Conservation (phyloP, 176 grass and related monocot species). For the Eragrostis nindensis region DNA sequence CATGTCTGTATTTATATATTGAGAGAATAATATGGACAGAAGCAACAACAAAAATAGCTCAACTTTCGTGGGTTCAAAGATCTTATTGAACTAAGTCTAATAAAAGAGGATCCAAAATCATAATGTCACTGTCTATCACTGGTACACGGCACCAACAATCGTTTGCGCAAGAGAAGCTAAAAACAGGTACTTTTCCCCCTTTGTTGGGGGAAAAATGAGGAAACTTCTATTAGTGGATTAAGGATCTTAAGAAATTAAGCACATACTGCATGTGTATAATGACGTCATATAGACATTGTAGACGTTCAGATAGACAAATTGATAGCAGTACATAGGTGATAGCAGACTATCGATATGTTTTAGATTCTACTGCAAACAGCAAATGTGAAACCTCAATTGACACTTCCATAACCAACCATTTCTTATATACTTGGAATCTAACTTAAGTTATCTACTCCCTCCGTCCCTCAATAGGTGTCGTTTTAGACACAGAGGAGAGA, state of each 20-base stretch:
- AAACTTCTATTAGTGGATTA: constrained; percentile 13
- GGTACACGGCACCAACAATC: not conserved
- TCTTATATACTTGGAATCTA: constrained; percentile 33
- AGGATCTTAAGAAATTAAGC: constrained; percentile 1
- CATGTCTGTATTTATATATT: constrained; percentile 3
- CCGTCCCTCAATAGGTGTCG: too few species aligned
- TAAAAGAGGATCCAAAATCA: constrained; percentile 16
- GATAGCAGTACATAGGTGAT: not conserved
- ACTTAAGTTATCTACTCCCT: constrained; percentile 25
- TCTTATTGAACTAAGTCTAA: not conserved
- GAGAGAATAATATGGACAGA: constrained; percentile 2
- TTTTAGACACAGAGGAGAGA: too few species aligned
- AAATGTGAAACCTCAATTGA: constrained; percentile 23
- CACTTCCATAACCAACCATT: not conserved
- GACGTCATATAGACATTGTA: not conserved
- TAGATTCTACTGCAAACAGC: constrained; percentile 29
- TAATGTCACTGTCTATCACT: not conserved
- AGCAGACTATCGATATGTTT: constrained; percentile 11
- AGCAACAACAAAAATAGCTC: not conserved
- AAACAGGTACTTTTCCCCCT: not conserved
- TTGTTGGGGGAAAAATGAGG: not conserved
- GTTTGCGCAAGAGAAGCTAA: not conserved
- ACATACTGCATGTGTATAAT: not conserved
- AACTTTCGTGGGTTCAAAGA: constrained; percentile 6
- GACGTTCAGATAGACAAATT: not conserved